Conservation (phyloP, 768 basidiomycete genomes). For the Vararia minispora region DNA sequence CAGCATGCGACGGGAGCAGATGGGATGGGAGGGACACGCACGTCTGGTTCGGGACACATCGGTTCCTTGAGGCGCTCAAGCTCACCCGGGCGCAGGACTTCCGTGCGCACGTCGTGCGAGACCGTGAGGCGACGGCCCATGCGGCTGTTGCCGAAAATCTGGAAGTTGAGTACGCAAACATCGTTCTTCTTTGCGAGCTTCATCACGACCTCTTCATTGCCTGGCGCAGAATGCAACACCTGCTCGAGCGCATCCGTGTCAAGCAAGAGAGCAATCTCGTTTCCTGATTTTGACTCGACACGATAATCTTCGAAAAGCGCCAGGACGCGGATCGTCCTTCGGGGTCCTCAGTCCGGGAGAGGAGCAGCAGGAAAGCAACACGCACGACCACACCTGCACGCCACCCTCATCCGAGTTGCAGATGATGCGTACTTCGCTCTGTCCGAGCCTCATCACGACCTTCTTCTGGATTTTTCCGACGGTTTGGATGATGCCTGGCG, state of each 20-base stretch:
- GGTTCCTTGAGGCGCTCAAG: conserved; percentile 67
- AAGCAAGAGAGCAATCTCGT: conserved; percentile 70
- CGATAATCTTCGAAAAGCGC: conserved; percentile 68
- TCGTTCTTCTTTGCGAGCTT: conserved; percentile 84
- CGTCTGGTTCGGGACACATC: conserved; percentile 78
- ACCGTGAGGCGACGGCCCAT: conserved; percentile 55
- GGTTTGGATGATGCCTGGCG: conserved; percentile 63
- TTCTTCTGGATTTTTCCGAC: conserved; percentile 78
- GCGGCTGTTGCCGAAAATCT: conserved; percentile 56
- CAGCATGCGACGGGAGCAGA: not conserved
- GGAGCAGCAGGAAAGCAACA: conserved; percentile 19
- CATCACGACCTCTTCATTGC: conserved; percentile 57
- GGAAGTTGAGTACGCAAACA: conserved; percentile 66
- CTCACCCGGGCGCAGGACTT: conserved; percentile 67
- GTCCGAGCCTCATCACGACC: conserved; percentile 73
- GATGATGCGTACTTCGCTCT: conserved; percentile 68
- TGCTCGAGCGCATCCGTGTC: conserved; percentile 64
- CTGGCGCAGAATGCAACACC: conserved; percentile 48
- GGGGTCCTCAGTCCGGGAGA: conserved; percentile 4
- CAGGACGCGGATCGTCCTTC: conserved; percentile 51
- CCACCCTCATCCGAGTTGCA: conserved; percentile 79
- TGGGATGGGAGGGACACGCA: conserved; percentile 23
- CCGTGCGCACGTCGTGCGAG: conserved; percentile 73
- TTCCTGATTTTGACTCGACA: conserved; percentile 77
- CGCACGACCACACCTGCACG: conserved; percentile 78